phyloP scores from a whole-genome alignment of 768 basidiomycete species.

The Tulasnella sp. region DNA sequence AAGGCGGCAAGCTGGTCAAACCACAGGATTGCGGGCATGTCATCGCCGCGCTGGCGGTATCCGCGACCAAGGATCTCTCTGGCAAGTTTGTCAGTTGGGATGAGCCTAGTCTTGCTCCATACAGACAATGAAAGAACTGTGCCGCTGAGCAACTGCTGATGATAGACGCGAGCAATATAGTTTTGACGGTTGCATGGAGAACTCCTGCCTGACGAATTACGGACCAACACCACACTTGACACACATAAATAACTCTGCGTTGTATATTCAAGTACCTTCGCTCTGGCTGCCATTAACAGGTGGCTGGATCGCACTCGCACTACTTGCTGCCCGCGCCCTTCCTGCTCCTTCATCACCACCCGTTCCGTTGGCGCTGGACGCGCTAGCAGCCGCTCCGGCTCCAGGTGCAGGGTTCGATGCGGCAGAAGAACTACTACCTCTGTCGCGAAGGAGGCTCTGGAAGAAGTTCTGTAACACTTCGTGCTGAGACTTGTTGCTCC shows the following conservation, averaged over 20 bases:
- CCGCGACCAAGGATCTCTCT: slow-evolving; percentile 46
- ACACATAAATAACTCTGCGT: too few species aligned
- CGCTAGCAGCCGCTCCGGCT: neutral
- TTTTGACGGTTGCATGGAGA: too few species aligned
- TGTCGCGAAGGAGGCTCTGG: slow-evolving; percentile 63
- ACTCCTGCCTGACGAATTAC: too few species aligned
- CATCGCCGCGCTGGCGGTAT: slow-evolving; percentile 61
- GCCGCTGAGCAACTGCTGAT: too few species aligned
- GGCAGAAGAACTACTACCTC: slow-evolving; percentile 30
- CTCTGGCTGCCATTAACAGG: too few species aligned
- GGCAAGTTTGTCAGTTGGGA: slow-evolving; percentile 80
- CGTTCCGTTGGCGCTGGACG: neutral
- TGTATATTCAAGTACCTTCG: too few species aligned
- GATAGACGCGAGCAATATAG: too few species aligned
- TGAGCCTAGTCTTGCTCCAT: slow-evolving; percentile 31
- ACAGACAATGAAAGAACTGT: neutral
- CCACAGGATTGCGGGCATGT: slow-evolving; percentile 67
- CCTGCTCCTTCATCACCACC: neutral
- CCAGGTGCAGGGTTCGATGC: neutral
- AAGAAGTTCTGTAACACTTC: slow-evolving; percentile 73
- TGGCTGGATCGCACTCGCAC: too few species aligned
- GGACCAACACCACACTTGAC: too few species aligned
- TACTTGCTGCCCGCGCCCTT: too few species aligned
- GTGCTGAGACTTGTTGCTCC: slow-evolving; percentile 47
- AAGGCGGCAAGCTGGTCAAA: slow-evolving; percentile 56